Evolutionary conservation across 78 protist species (phyloP).

Genomic region (Planoprotostelium fungivorum): DNA sequence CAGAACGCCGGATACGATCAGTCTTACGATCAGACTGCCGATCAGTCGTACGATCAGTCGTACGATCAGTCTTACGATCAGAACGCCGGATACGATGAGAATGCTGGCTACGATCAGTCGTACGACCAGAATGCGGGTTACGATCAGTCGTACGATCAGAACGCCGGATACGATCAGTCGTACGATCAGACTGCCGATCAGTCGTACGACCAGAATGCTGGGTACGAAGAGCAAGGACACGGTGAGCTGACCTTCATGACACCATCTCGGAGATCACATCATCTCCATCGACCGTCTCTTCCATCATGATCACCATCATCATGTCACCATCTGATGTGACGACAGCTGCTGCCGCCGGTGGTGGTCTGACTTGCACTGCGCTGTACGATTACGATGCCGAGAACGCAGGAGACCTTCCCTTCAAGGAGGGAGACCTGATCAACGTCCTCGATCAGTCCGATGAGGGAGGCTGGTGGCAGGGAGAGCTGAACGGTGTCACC

Average conservation of each 20-base stretch:
- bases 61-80: constrained; percentile 41
- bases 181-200: too few species aligned
- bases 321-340: too few species aligned
- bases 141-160: too few species aligned
- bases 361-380: constrained; percentile 7
- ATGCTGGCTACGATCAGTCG: constrained; percentile 22
- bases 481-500: constrained; percentile 21
- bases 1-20: neutral
- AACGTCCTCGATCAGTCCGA: constrained; percentile 49
- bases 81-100: constrained; percentile 7
- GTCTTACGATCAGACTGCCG: neutral
- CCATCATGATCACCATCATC: too few species aligned
- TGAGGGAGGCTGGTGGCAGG: constrained; percentile 60
- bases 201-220: constrained; percentile 28
- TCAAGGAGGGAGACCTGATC: constrained; percentile 45
- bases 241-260: too few species aligned
- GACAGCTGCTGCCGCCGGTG: too few species aligned
- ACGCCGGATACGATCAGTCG: too few species aligned
- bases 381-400: constrained; percentile 44
- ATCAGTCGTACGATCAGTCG: constrained; percentile 6
- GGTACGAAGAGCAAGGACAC: constrained; percentile 1
- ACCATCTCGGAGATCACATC: too few species aligned
- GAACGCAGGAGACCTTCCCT: constrained; percentile 54
- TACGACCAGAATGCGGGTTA: constrained; percentile 1
- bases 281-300: too few species aligned